Evolutionary conservation across 371 early-diverging fungal species (phyloP).

Genomic region (Circinella umbellata): DNA sequence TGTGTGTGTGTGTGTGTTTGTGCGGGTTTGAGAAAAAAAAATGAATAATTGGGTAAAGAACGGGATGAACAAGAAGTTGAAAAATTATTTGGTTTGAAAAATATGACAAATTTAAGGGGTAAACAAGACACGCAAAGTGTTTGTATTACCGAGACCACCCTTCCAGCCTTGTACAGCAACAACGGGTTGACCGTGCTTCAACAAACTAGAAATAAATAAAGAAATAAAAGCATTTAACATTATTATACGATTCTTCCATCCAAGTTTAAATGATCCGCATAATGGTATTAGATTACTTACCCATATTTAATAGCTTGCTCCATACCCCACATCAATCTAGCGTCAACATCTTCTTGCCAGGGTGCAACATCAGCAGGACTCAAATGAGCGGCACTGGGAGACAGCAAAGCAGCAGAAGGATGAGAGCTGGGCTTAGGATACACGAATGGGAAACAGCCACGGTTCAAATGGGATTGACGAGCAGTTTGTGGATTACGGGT

Average conservation of each 20-base stretch:
- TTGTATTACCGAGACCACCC: conserved; percentile 84
- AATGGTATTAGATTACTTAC: neutral
- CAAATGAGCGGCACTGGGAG: conserved; percentile 29
- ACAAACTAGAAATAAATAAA: conserved; percentile 36
- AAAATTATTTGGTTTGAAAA: too few species aligned
- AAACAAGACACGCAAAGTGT: conserved; percentile 80
- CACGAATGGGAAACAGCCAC: conserved; percentile 92
- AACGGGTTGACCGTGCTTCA: conserved; percentile 72
- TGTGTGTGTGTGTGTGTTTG: neutral
- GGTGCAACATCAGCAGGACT: conserved; percentile 47
- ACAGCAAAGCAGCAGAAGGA: conserved; percentile 23
- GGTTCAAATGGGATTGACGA: conserved; percentile 86
- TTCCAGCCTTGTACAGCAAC: conserved; percentile 87
- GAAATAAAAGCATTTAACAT: conserved; percentile 11
- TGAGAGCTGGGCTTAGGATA: conserved; percentile 66
- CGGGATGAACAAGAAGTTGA: neutral
- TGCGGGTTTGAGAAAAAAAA: too few species aligned
- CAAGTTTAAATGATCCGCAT: neutral
- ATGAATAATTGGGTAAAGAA: neutral
- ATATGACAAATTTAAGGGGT: conserved; percentile 26
- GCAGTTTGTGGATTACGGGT: conserved; percentile 86
- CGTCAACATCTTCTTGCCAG: conserved; percentile 91
- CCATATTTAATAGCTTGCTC: conserved; percentile 12
- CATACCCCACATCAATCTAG: conserved; percentile 76
- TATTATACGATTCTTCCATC: neutral